Evolutionary conservation across 495 filamentous ascomycete species (phyloP).

Genomic region (Parmelia sp.): DNA sequence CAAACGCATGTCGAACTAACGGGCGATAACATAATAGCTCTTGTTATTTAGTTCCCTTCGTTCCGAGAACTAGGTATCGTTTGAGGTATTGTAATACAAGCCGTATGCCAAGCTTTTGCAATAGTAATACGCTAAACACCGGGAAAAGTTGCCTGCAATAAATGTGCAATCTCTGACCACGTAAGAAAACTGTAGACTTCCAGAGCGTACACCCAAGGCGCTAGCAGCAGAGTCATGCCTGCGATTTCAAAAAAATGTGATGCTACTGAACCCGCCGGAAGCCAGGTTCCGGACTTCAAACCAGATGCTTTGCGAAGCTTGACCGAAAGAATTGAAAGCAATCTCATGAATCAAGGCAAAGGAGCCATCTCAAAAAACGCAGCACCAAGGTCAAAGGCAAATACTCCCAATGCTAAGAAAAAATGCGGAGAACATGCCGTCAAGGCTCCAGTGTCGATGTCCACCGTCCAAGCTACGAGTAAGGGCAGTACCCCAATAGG

Average conservation of each 20-base stretch:
- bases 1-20: too few species aligned
- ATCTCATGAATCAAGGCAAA: constrained; percentile 13
- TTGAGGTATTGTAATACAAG: too few species aligned
- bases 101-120: too few species aligned
- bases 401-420: not conserved
- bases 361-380: not conserved
- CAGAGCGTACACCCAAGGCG: not conserved
- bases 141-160: not conserved
- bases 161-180: not conserved
- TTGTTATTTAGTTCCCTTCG: too few species aligned
- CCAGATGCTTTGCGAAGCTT: constrained; percentile 22
- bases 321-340: constrained; percentile 22
- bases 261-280: not conserved
- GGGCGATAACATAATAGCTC: too few species aligned
- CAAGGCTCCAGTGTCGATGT: not conserved
- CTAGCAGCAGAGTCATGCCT: constrained; percentile 4
- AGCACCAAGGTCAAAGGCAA: not conserved
- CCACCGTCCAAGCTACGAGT: not conserved
- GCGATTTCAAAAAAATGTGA: not conserved
- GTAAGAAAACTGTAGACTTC: too few species aligned
- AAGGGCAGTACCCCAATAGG: not conserved
- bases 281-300: constrained; percentile 23
- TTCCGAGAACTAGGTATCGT: too few species aligned
- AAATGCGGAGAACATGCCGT: not conserved
- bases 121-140: not conserved